Evolutionary conservation across 495 filamentous ascomycete genomes (phyloP).

Genomic region (Choiromyces venosus): DNA sequence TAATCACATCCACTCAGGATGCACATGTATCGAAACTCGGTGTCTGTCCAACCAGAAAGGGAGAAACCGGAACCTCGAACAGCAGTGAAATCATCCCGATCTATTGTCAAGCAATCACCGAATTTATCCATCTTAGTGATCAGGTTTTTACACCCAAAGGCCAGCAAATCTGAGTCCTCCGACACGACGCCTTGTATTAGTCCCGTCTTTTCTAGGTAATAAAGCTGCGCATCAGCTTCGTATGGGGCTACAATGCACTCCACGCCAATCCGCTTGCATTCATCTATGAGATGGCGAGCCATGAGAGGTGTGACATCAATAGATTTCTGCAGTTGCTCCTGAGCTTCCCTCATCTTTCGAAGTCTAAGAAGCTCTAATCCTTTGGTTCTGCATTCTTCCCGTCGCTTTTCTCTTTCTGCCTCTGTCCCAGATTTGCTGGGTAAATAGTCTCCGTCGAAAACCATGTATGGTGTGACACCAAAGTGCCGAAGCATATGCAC

Average conservation of each 20-base stretch:
- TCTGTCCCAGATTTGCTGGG: constrained; percentile 96
- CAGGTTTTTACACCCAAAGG: constrained; percentile 85
- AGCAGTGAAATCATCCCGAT: constrained; percentile 75
- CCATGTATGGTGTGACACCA: constrained; percentile 83
- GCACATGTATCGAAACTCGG: constrained; percentile 88
- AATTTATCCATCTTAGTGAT: constrained; percentile 92
- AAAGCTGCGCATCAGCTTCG: constrained; percentile 93
- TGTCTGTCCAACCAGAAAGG: constrained; percentile 84
- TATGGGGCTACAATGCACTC: constrained; percentile 94
- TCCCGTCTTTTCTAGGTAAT: constrained; percentile 81
- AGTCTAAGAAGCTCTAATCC: constrained; percentile 76
- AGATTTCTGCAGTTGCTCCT: constrained; percentile 85
- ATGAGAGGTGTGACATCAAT: constrained; percentile 95
- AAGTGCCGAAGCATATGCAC: constrained; percentile 90
- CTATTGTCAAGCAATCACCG: constrained; percentile 87
- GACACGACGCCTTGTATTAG: constrained; percentile 82
- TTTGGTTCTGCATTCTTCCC: constrained; percentile 65
- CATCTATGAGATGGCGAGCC: constrained; percentile 87
- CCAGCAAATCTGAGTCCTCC: constrained; percentile 93
- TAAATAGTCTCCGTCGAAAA: constrained; percentile 94
- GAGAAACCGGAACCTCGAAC: constrained; percentile 68
- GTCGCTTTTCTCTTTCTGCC: constrained; percentile 46
- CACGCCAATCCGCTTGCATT: constrained; percentile 70
- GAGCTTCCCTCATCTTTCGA: constrained; percentile 72
- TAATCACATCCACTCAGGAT: constrained; percentile 99